phyloP scores from a whole-genome alignment of 2,329 filamentous ascomycete species.

The Hymenoscyphus repandus region DNA sequence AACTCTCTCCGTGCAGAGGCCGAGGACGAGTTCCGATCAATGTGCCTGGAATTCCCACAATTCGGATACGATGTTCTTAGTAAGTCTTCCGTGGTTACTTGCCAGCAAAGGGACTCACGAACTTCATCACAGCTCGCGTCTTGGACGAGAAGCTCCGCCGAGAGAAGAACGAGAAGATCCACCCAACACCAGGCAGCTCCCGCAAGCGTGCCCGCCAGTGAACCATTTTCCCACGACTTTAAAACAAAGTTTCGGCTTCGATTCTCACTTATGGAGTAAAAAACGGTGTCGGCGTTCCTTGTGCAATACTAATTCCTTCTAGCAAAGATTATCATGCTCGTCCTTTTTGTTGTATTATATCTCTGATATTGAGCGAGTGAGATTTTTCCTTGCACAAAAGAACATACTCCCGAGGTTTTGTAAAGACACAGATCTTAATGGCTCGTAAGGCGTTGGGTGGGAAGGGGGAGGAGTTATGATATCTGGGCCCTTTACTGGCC shows the following conservation, averaged over 20 bases:
- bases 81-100: slow-evolving; percentile 36
- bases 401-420: no score
- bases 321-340: no score
- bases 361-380: no score
- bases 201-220: slow-evolving; percentile 53
- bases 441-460: no score
- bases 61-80: slow-evolving; percentile 91
- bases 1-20: slow-evolving; percentile 82
- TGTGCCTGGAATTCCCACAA: slow-evolving; percentile 85
- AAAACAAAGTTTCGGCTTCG: background rate
- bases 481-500: no score
- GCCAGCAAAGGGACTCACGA: background rate
- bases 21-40: slow-evolving; percentile 74
- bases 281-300: background rate
- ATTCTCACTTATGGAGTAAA: background rate
- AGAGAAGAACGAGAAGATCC: slow-evolving; percentile 51
- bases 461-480: no score
- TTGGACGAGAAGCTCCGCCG: slow-evolving; percentile 63
- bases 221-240: slow-evolving; percentile 12
- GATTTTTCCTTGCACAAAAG: no score
- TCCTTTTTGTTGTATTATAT: background rate
- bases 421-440: no score
- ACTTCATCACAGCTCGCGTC: slow-evolving; percentile 47
- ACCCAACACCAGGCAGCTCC: slow-evolving; percentile 41
- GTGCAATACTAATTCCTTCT: no score